These are phyloP conservation scores for Monosporascus sp. DNA, from an alignment of 2,329 filamentous ascomycete genomes.

Conservation along the genomic window DNA sequence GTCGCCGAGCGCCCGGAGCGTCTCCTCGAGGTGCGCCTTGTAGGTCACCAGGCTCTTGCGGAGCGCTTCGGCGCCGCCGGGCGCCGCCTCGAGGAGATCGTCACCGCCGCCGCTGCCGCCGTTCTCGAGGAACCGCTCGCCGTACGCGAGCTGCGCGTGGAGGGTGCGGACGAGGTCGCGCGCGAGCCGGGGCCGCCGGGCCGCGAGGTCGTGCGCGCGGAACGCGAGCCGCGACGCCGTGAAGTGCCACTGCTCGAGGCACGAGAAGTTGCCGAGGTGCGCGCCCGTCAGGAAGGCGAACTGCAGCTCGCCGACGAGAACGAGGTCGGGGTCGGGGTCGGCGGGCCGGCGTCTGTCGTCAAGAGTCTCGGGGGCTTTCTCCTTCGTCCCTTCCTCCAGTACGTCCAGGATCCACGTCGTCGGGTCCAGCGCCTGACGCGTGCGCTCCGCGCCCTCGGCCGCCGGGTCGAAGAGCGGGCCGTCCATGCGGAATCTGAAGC, in stretches of 20 bases:
- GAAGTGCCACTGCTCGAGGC: slow-evolving; percentile 59
- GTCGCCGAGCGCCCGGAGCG: slow-evolving; percentile 32
- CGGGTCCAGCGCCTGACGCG: slow-evolving; percentile 31
- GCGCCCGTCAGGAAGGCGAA: slow-evolving; percentile 55
- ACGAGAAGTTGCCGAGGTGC: slow-evolving; percentile 53
- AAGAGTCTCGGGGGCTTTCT: slow-evolving; percentile 36
- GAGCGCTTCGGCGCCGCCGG: slow-evolving; percentile 29
- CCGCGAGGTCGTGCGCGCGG: slow-evolving; percentile 42
- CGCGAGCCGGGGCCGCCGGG: slow-evolving; percentile 39
- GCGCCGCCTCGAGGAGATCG: slow-evolving; percentile 35
- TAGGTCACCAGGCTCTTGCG: slow-evolving; percentile 48
- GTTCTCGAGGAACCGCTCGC: slow-evolving; percentile 41
- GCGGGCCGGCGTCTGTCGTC: slow-evolving; percentile 57
- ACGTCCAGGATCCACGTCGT: slow-evolving; percentile 41
- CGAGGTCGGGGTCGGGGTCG: slow-evolving; percentile 35
- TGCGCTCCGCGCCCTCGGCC: slow-evolving; percentile 22
- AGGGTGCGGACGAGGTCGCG: slow-evolving; percentile 44
- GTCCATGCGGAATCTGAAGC: slow-evolving; percentile 26
- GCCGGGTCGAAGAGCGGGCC: slow-evolving; percentile 20
- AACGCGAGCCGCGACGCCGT: slow-evolving; percentile 48
- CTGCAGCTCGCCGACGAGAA: slow-evolving; percentile 56
- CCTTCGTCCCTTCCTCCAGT: slow-evolving; percentile 24
- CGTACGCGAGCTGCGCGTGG: slow-evolving; percentile 51
- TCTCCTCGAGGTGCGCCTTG: slow-evolving; percentile 47
- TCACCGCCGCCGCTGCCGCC: slow-evolving; percentile 10